These are phyloP conservation scores for Physcomitrium patens DNA, from an alignment of 225 moss, liverwort and hornwort species.

Conservation along the genomic window DNA sequence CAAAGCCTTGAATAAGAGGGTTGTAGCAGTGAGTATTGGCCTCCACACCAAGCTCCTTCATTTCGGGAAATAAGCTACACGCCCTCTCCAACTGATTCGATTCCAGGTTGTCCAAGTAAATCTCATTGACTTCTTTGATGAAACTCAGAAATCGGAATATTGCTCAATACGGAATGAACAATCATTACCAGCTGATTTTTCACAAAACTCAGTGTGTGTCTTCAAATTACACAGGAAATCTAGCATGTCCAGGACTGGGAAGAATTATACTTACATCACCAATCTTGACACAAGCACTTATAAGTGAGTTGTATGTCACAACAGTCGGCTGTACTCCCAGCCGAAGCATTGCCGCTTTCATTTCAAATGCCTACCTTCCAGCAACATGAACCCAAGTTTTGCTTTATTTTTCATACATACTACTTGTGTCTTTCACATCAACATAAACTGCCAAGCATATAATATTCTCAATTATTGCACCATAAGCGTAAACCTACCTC, in stretches of 20 bases:
- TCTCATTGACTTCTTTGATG: constrained; percentile 16
- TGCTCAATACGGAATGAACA: background rate
- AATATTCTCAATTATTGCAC: constrained; percentile 1
- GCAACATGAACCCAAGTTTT: constrained; percentile 23
- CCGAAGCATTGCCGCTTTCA: constrained; percentile 69
- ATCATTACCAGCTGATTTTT: constrained; percentile 17
- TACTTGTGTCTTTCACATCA: constrained; percentile 1
- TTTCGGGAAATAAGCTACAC: constrained; percentile 60
- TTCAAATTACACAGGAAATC: constrained; percentile 11
- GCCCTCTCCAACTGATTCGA: constrained; percentile 72
- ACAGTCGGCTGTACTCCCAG: constrained; percentile 64
- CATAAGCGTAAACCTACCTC: constrained; percentile 50
- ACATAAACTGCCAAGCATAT: constrained; percentile 8
- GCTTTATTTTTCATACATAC: background rate
- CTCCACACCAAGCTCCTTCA: constrained; percentile 67
- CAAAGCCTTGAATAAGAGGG: constrained; percentile 73
- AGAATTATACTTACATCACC: constrained; percentile 57
- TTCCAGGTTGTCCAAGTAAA: constrained; percentile 19
- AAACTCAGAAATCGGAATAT: constrained; percentile 12
- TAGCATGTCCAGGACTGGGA: background rate
- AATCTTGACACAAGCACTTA: constrained; percentile 63
- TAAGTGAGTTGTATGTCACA: constrained; percentile 63
- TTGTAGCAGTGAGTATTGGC: constrained; percentile 65
- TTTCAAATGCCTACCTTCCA: constrained; percentile 70
- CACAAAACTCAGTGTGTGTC: background rate